Evolutionary conservation across 805 yeast genomes (phyloP).

Genomic region (Nakazawaea molendinolei): DNA sequence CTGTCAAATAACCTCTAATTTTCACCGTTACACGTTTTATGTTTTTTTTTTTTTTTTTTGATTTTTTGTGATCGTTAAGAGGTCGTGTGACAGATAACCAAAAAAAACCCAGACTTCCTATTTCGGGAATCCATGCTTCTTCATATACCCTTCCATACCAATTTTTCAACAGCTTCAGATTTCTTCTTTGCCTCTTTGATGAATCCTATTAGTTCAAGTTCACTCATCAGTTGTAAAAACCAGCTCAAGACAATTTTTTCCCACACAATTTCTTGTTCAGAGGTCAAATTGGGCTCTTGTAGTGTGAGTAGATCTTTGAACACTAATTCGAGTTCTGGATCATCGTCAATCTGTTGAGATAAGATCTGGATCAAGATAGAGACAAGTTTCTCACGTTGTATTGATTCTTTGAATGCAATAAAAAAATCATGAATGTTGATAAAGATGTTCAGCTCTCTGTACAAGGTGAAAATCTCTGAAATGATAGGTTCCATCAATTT

Average conservation of each 20-base stretch:
- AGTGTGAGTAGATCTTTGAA: neutral
- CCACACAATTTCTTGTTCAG: conserved; percentile 38
- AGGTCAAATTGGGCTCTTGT: neutral
- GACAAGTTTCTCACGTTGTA: conserved; percentile 24
- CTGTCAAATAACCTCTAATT: too few relatives aligned
- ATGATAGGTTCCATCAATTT: conserved; percentile 43
- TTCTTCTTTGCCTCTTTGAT: conserved; percentile 50
- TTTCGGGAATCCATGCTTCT: too few relatives aligned
- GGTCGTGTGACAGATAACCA: too few relatives aligned
- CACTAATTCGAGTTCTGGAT: neutral
- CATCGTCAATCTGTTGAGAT: neutral
- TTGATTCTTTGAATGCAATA: conserved; percentile 32
- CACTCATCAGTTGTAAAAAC: conserved; percentile 70
- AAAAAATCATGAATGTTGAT: conserved; percentile 31
- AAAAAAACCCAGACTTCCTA: too few relatives aligned
- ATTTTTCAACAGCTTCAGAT: conserved; percentile 61
- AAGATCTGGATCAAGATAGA: conserved; percentile 10
- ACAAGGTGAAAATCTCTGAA: conserved; percentile 54
- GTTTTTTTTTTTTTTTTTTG: conserved; percentile 1
- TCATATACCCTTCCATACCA: conserved; percentile 62
- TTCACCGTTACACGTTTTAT: conserved; percentile 7
- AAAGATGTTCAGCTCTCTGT: conserved; percentile 70
- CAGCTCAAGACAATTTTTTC: conserved; percentile 58
- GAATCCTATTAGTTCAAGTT: conserved; percentile 63
- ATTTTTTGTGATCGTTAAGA: too few relatives aligned